Percentiles rank a stretch among this genome's conserved stretches.
Conservation (phyloP, 345 rosid species). For the Salix viminalis region DNA sequence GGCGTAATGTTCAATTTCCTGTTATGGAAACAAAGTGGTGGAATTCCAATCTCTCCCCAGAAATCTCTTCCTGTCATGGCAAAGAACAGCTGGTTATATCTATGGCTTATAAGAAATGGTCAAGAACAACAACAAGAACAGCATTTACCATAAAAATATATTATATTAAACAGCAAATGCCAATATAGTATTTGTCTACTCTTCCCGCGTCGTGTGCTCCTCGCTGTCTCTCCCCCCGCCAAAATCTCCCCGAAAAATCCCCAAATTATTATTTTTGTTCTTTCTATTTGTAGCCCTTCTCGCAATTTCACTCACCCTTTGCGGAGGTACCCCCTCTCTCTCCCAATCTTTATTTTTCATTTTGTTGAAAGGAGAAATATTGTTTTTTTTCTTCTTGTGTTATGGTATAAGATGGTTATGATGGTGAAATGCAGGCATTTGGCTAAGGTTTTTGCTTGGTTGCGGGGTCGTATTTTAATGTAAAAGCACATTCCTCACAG, state of each 20-base stretch:
- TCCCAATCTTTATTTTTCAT: neutral
- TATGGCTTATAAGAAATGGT: neutral
- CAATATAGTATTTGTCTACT: neutral
- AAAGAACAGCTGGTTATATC: neutral
- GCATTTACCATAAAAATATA: neutral
- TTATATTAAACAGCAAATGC: neutral
- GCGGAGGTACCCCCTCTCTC: conserved; percentile 43
- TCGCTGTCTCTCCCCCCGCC: conserved; percentile 22
- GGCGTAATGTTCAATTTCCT: neutral
- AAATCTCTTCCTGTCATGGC: neutral
- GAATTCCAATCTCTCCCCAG: neutral
- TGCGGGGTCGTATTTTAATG: neutral
- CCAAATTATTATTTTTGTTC: neutral
- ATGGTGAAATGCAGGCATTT: neutral
- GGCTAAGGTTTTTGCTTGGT: neutral
- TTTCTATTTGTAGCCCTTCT: conserved; percentile 18
- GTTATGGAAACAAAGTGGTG: neutral
- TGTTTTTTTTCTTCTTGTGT: neutral
- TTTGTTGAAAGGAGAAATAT: neutral
- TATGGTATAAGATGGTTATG: neutral
- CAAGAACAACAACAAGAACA: neutral
- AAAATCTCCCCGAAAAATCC: conserved; percentile 12
- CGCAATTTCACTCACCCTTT: conserved; percentile 24
- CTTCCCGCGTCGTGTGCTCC: conserved; percentile 19
- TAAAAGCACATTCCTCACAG: neutral